Evolutionary conservation across 2,329 filamentous ascomycete genomes (phyloP).

Genomic region (Ophiostoma ips): DNA sequence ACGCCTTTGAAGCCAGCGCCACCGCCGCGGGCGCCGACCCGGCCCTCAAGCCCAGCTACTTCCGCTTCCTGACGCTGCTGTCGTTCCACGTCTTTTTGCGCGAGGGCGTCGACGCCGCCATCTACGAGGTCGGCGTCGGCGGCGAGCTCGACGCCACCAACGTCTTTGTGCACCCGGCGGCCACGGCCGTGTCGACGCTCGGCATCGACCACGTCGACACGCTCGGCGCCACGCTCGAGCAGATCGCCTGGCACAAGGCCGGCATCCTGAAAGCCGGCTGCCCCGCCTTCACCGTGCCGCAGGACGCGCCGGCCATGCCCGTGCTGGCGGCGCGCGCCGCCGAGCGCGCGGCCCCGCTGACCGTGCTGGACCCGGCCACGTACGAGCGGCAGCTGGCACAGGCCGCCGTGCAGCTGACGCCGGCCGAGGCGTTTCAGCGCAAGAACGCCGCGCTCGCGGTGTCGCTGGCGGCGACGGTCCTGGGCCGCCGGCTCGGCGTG

Average conservation of each 20-base stretch:
- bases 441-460: constrained; percentile 18
- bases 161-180: constrained; percentile 40
- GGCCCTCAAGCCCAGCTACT: constrained; percentile 37
- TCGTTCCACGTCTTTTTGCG: constrained; percentile 52
- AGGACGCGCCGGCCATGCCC: constrained; percentile 25
- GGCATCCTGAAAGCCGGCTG: constrained; percentile 51
- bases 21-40: constrained; percentile 19
- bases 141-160: constrained; percentile 59
- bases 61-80: constrained; percentile 50
- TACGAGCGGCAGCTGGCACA: constrained; percentile 8
- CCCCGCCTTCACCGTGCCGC: constrained; percentile 42
- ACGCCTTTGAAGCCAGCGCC: constrained; percentile 24
- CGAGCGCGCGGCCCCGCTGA: constrained; percentile 27
- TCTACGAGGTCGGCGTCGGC: constrained; percentile 55
- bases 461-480: constrained; percentile 24
- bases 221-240: constrained; percentile 47
- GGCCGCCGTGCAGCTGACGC: constrained; percentile 9
- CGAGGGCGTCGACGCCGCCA: constrained; percentile 46
- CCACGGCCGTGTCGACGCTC: constrained; percentile 48
- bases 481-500: constrained; percentile 38
- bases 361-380: constrained; percentile 11
- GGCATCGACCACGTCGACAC: constrained; percentile 54
- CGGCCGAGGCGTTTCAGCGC: constrained; percentile 14
- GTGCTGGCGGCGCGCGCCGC: constrained; percentile 39
- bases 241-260: constrained; percentile 62